These are phyloP conservation scores for Plectosphaerella cucumerina DNA, from an alignment of 2,329 filamentous ascomycete genomes.

Conservation along the genomic window DNA sequence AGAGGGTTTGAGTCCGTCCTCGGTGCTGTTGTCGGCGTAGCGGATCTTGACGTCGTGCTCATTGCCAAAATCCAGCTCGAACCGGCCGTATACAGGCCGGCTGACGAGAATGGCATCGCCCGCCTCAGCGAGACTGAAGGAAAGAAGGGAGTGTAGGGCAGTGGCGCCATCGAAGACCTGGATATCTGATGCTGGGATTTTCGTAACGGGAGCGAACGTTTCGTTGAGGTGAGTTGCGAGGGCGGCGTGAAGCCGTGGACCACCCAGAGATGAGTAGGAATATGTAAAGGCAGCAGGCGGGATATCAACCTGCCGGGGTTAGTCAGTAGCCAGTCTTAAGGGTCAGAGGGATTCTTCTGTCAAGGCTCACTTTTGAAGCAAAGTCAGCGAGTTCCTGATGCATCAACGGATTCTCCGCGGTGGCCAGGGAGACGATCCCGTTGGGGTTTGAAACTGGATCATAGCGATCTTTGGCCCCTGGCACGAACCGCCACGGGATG, in stretches of 20 bases:
- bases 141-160: conserved; percentile 33
- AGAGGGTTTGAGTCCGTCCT: conserved; percentile 37
- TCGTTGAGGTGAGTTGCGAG: conserved; percentile 32
- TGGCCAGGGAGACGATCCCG: conserved; percentile 8
- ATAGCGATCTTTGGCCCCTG: not conserved
- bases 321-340: not conserved
- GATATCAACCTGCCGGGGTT: not conserved
- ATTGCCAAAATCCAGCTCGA: conserved; percentile 42
- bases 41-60: conserved; percentile 33
- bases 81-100: conserved; percentile 41
- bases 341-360: not conserved
- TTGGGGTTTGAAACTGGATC: conserved; percentile 2
- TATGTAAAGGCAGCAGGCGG: conserved; percentile 28
- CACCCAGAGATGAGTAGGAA: conserved; percentile 28
- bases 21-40: conserved; percentile 37
- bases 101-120: conserved; percentile 34
- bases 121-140: conserved; percentile 31
- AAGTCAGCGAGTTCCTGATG: conserved; percentile 2
- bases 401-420: conserved; percentile 6
- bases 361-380: conserved; percentile 1
- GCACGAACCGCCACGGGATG: conserved; percentile 7
- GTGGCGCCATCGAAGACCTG: conserved; percentile 30
- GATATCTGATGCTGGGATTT: conserved; percentile 25
- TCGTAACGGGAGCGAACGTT: conserved; percentile 25
- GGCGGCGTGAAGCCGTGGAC: conserved; percentile 24